These are phyloP conservation scores for Diplodia sapinea DNA, from an alignment of 2,329 filamentous ascomycete genomes.

Conservation along the genomic window DNA sequence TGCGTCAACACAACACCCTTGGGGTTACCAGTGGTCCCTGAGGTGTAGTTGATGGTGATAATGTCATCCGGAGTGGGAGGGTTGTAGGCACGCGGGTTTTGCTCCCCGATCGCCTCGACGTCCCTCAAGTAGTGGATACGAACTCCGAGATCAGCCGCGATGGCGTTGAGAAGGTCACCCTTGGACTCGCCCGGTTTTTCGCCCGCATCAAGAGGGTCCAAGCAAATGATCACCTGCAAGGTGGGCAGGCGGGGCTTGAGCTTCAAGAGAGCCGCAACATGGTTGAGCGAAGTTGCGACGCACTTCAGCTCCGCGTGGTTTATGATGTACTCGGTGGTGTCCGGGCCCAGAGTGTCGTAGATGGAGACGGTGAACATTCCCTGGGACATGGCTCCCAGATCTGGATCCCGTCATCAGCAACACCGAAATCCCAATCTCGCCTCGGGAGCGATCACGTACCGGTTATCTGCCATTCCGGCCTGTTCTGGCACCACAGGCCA, in stretches of 20 bases:
- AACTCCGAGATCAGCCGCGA: constrained; percentile 77
- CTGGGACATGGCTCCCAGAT: constrained; percentile 86
- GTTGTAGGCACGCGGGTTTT: constrained; percentile 71
- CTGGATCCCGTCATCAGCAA: constrained; percentile 51
- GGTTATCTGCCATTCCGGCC: constrained; percentile 86
- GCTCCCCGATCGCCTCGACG: constrained; percentile 80
- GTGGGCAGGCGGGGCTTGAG: constrained; percentile 76
- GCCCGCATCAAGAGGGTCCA: constrained; percentile 81
- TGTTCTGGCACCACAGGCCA: constrained; percentile 85
- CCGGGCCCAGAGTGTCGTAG: constrained; percentile 92
- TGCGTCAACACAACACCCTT: constrained; percentile 88
- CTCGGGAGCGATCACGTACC: constrained; percentile 53
- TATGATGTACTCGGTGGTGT: constrained; percentile 93
- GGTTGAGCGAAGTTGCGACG: constrained; percentile 78
- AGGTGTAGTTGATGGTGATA: constrained; percentile 91
- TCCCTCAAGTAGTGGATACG: constrained; percentile 78
- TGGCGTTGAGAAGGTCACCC: constrained; percentile 72
- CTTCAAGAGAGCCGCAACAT: constrained; percentile 82
- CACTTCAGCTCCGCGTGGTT: constrained; percentile 81
- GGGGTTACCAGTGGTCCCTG: constrained; percentile 80
- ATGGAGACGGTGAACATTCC: constrained; percentile 88
- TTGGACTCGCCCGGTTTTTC: constrained; percentile 82
- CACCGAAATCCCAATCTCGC: too few relatives aligned
- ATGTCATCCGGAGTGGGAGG: constrained; percentile 76
- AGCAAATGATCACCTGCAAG: constrained; percentile 84